Evolutionary conservation across 352 stramenopile species (phyloP), one percentile per base, ranked within the genome.

Genomic region (Phytophthora palmivora): DNA sequence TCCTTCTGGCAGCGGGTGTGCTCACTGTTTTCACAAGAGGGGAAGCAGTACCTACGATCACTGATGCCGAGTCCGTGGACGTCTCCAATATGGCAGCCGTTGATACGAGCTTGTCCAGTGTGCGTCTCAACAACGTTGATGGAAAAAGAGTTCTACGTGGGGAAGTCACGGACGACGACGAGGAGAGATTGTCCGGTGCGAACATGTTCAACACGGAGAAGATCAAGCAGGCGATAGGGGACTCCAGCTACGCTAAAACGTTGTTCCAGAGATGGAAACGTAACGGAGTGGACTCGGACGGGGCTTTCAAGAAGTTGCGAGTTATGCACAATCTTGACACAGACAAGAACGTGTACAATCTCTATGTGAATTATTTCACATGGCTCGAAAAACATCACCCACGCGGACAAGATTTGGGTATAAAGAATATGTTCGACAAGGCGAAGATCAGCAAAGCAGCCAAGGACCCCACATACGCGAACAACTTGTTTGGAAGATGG

Each of bases 261-360:
- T 9, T 62, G 54, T 55, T 36, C 24, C 24, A 4, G 33, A 54
- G 54, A n/a, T 62, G 54, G 32, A 55, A 55, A 32, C n/a, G 46
- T 8, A 0, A 44, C 34, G 47, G 47, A 2, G 4, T 55, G 18
- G 19, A 36, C 12, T 32, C 19, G 3, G 4, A 42, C 12, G 30
- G 5, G 14, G 12, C 12, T 9, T 22, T 33, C 11, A 16, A 43
- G 3, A 32, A 15, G 16, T 43, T 41, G 28, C 11, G 7, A 2
- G 32, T 33, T 8, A 2, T 3, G 18, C 19, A 46, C 2, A 30
- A 32, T 19, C 21, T 46, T 46, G 19, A 10, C 2, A 32, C 15
- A 9, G 16, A 42, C 12, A 32, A 30, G 2, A 12, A 12, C 2
- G 16, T 53, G 10, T 30, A 33, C 12, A 21, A 34, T 1, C 19